Base-by-base conservation (phyloP, 306 rosid species). In the Fragaria ananassa region DNA sequence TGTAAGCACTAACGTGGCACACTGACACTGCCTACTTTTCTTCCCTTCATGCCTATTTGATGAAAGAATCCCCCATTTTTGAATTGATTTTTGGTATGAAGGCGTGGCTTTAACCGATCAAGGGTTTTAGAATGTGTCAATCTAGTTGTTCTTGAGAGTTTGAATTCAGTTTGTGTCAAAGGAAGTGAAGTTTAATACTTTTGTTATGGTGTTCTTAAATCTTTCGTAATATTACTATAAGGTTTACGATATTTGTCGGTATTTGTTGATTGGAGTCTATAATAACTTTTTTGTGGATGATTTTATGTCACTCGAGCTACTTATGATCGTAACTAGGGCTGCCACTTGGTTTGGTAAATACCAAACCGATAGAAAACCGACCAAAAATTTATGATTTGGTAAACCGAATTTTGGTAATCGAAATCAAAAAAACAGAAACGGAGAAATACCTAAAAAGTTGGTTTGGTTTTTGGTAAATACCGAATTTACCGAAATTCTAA, bases 1-100 rank as follows among this genome's bases (percentile, higher is more conserved):
- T 31, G 34, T 46, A 61, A 44, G 70, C 61, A 45, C 70, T 19
- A 44, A 61, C 70, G 78, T 74, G 78, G 78, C 78, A 27, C 78
- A 6, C 21, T 74, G 34, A 51, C 70, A 74, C 45, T 45, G 70
- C 29, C 8, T 29, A 7, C 58, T 62, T 74, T 29, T 61, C n/a
- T 61, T 29, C 34, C n/a, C 5, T 74, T n/a, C 56, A 41, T 44
- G 56, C 37, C 39, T 53, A 13, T 41, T 58, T 58, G 3, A 10
- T 42, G 17, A 7, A 34, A 45, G 58, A 45, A 44, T 17, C 29
- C 41, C 23, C 3, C 57, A 51, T 53, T 53, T 74, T 27, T 44
- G 4, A 23, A 45, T 44, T 6, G 9, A 15, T 12, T 23, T 72
- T 54, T 13, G 42, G 41, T 27, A 60, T 27, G 41, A 60, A 61